These are phyloP conservation scores for Calocybe indica DNA, from an alignment of 768 basidiomycete species.

Conservation along the genomic window DNA sequence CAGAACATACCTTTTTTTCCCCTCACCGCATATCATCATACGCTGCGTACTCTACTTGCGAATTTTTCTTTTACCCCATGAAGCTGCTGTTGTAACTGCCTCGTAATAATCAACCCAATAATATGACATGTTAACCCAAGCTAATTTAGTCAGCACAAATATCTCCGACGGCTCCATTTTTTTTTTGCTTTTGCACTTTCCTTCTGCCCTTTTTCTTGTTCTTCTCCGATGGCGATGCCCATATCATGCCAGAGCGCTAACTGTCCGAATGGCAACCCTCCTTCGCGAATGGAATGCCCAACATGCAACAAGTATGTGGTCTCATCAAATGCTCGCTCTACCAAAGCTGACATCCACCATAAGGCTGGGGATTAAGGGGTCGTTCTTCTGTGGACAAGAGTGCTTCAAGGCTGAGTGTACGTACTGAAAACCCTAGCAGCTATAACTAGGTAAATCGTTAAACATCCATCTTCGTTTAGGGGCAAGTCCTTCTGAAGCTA, in stretches of 20 bases:
- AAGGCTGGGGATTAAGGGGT: slow-evolving; percentile 77
- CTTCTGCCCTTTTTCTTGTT: no score
- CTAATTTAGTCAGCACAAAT: no score
- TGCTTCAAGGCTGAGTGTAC: slow-evolving; percentile 95
- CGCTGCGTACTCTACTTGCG: no score
- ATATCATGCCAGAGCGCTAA: slow-evolving; percentile 55
- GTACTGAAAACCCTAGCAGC: slow-evolving; percentile 21
- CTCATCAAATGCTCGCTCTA: neutral
- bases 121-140: no score
- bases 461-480: slow-evolving; percentile 9
- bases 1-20: no score
- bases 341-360: slow-evolving; percentile 10
- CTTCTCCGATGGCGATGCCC: no score
- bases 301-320: slow-evolving; percentile 81
- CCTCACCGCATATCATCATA: no score
- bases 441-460: slow-evolving; percentile 1
- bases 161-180: no score
- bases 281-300: slow-evolving; percentile 86
- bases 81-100: no score
- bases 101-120: no score
- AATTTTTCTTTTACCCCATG: no score
- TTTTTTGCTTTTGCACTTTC: no score
- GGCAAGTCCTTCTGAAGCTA: slow-evolving; percentile 14
- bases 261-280: slow-evolving; percentile 79
- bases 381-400: slow-evolving; percentile 91